phyloP scores from a whole-genome alignment of 805 yeast species.

The Lachancea lanzarotensis region DNA sequence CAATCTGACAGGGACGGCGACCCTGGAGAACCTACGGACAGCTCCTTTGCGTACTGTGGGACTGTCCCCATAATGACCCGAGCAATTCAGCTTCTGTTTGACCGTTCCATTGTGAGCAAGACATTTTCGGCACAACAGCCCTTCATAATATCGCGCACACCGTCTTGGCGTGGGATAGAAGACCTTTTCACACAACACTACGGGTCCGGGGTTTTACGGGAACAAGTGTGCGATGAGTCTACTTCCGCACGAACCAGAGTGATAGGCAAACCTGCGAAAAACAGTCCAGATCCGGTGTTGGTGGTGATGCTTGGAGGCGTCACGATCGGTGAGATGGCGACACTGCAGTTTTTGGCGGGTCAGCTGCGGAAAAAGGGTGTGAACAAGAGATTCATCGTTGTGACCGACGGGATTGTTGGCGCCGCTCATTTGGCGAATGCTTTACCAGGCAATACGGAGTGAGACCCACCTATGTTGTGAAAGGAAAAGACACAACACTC shows the following conservation, averaged over 20 bases:
- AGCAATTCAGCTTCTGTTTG: slow-evolving; percentile 61
- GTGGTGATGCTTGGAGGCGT: slow-evolving; percentile 75
- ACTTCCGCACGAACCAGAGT: slow-evolving; percentile 5
- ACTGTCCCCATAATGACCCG: slow-evolving; percentile 72
- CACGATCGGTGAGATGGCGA: slow-evolving; percentile 76
- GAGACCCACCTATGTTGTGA: not conserved
- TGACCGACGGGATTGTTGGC: slow-evolving; percentile 43
- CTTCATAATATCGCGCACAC: slow-evolving; percentile 26
- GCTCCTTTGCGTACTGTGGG: slow-evolving; percentile 67
- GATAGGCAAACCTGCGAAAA: slow-evolving; percentile 14
- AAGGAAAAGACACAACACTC: not conserved
- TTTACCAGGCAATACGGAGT: not conserved
- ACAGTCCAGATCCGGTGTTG: slow-evolving; percentile 32
- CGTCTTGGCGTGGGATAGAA: slow-evolving; percentile 18
- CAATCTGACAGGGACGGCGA: slow-evolving; percentile 9
- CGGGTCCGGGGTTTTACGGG: slow-evolving; percentile 15
- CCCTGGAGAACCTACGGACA: slow-evolving; percentile 19
- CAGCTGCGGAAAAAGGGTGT: slow-evolving; percentile 33
- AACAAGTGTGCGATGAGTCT: slow-evolving; percentile 19
- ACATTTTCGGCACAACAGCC: slow-evolving; percentile 29
- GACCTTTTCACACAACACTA: slow-evolving; percentile 24
- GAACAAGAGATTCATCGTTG: slow-evolving; percentile 37
- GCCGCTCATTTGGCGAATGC: slow-evolving; percentile 24
- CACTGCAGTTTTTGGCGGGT: slow-evolving; percentile 55
- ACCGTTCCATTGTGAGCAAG: slow-evolving; percentile 44